Percentiles rank a stretch among this genome's conserved stretches.
These are phyloP conservation scores for Vigna reflexopilosa DNA, from an alignment of 306 rosid species.

Conservation along the genomic window DNA sequence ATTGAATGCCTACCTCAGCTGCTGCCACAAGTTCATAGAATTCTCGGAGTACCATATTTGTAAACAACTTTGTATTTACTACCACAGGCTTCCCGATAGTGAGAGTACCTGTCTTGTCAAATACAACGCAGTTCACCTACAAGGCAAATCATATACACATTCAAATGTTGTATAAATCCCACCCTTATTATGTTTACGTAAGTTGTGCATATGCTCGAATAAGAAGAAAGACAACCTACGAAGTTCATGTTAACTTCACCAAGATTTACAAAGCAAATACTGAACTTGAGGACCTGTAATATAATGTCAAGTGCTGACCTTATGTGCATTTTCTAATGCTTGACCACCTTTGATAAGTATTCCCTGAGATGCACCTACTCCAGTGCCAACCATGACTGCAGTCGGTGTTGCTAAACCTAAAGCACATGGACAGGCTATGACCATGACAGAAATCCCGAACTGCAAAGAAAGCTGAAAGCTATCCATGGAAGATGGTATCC, in stretches of 20 bases:
- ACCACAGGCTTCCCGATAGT: constrained; percentile 83
- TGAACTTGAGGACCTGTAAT: constrained; percentile 12
- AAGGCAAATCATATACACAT: constrained; percentile 37
- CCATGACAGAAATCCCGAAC: constrained; percentile 96
- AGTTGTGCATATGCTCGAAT: background rate
- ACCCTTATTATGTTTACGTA: background rate
- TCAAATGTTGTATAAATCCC: constrained; percentile 1
- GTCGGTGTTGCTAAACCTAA: constrained; percentile 94
- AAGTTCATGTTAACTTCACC: constrained; percentile 11
- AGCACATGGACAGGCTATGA: constrained; percentile 98
- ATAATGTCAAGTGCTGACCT: constrained; percentile 56
- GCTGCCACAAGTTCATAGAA: constrained; percentile 88
- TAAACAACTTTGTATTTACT: constrained; percentile 59
- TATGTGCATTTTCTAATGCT: constrained; percentile 86
- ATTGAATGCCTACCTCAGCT: constrained; percentile 63
- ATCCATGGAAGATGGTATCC: constrained; percentile 88
- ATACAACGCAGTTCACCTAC: constrained; percentile 86
- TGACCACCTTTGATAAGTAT: constrained; percentile 93
- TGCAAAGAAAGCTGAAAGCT: constrained; percentile 91
- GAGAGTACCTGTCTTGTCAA: constrained; percentile 94
- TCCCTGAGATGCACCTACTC: constrained; percentile 95
- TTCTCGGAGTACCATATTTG: constrained; percentile 55
- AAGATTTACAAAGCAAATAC: background rate
- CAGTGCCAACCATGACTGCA: constrained; percentile 95
- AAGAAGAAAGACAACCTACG: background rate